Evolutionary conservation across 1,284 basidiomycete species (phyloP).

Genomic region (Ganoderma sp.): DNA sequence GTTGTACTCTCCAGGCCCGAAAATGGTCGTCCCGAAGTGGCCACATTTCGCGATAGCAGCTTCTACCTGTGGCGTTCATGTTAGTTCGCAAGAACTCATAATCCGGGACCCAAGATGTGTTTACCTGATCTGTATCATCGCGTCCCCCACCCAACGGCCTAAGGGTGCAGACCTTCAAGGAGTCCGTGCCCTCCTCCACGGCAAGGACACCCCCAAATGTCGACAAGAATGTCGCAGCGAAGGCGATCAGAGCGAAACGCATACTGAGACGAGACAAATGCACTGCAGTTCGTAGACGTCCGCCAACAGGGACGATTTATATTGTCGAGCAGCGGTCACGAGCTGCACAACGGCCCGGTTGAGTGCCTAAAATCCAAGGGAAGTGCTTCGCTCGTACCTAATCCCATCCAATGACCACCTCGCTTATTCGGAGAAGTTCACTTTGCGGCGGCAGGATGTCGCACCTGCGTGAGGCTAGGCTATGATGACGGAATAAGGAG

Average conservation of each 20-base stretch:
- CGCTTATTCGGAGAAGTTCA: background rate
- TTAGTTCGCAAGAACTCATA: too few relatives aligned
- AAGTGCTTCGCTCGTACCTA: background rate
- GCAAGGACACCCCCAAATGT: background rate
- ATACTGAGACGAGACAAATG: background rate
- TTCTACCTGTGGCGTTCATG: constrained; percentile 46
- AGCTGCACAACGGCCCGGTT: background rate
- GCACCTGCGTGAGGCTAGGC: background rate
- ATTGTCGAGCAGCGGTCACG: background rate
- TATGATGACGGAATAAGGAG: background rate
- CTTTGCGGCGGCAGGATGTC: background rate
- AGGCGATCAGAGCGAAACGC: background rate
- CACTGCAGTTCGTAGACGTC: too few relatives aligned
- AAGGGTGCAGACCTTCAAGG: constrained; percentile 41
- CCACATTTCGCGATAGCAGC: constrained; percentile 60
- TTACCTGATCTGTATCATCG: constrained; percentile 52
- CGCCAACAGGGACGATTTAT: background rate
- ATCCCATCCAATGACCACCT: constrained; percentile 1
- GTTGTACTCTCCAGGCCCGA: constrained; percentile 54
- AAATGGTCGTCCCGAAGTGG: constrained; percentile 53
- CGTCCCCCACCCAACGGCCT: constrained; percentile 46
- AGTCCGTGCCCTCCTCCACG: background rate
- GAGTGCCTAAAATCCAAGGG: background rate
- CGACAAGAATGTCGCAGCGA: background rate
- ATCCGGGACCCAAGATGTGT: background rate